Evolutionary conservation across 108 stramenopile genomes (phyloP).

Genomic region (Stephanodiscus minutulus): DNA sequence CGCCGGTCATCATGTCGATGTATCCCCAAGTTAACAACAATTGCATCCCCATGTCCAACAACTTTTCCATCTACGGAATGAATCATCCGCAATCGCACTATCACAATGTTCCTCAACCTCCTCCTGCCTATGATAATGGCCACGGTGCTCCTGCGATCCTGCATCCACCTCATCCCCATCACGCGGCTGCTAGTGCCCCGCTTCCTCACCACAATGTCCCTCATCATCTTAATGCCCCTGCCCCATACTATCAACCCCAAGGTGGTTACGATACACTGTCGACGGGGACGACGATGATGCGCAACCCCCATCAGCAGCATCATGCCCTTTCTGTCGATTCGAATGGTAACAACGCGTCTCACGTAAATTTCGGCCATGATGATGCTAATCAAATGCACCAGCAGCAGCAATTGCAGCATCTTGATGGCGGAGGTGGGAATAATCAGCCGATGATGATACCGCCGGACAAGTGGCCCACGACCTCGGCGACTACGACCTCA

Average conservation of each 20-base stretch:
- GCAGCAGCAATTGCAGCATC: constrained; percentile 16
- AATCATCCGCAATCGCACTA: not conserved
- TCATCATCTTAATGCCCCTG: not conserved
- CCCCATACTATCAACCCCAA: constrained; percentile 1
- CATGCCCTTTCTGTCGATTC: not conserved
- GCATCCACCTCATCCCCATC: not conserved
- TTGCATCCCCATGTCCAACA: not conserved
- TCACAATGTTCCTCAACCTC: too few relatives aligned
- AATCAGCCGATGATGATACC: not conserved
- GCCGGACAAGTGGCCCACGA: constrained; percentile 5
- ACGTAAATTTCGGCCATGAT: not conserved
- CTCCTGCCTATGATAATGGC: not conserved
- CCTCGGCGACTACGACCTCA: constrained; percentile 12
- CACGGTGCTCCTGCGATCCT: not conserved
- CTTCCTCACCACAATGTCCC: not conserved
- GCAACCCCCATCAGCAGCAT: constrained; percentile 3
- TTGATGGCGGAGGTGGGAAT: not conserved
- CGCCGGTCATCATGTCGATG: not conserved
- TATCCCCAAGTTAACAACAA: not conserved
- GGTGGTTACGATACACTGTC: not conserved
- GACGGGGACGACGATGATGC: not conserved
- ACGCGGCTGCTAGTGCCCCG: not conserved
- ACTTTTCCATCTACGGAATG: not conserved
- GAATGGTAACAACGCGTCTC: not conserved
- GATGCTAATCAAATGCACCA: constrained; percentile 13